Evolutionary conservation across 192 early-diverging fungal species (phyloP), one percentile per base, ranked within the genome.

Genomic region (Coemansia sp.): DNA sequence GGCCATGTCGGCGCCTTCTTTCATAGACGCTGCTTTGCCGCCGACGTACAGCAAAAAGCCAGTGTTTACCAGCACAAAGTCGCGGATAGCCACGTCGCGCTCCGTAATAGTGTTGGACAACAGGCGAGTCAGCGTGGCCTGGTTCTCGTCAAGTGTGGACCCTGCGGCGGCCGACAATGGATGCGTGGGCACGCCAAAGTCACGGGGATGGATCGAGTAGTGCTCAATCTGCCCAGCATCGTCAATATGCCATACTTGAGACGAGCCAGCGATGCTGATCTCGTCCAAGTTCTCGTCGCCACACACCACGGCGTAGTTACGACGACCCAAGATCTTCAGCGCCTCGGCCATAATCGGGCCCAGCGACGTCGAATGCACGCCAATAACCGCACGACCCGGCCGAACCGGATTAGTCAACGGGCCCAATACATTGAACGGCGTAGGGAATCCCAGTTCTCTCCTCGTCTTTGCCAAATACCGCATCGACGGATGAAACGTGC

Each of bases 361-460:
- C 7, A 99, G 62, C 5, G 72, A 22, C 47, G 86, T 84, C 1
- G 93, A 89, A 71, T 92, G 87, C n/a, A 99, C 95, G 24, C 97
- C 97, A 3, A 98, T 88, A 2, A 99, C 88, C 19, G 90, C 84
- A 29, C 90, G 83, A n/a, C 72, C 73, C 1, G 97, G 94, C 38
- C 71, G 71, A 0, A 93, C 91, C 10, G 97, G 97, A 65, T 95
- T 98, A 47, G 83, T 92, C 66, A 98, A 72, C 5, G 96, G 96
- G 0, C 96, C 96, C 14, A 97, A 81, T 41, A 97, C 63, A 63
- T 99, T 99, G 83, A 99, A 95, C 23, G 96, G 88, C 3, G 97
- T 95, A 9, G 91, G 91, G 4, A 97, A 84, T 35, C 94, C 97
- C 6, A 99, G 80, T 73, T 99, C 94, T 39, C 86, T 87, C 19